Evolutionary conservation across 345 rosid species (phyloP).

Genomic region (Populus tremula): DNA sequence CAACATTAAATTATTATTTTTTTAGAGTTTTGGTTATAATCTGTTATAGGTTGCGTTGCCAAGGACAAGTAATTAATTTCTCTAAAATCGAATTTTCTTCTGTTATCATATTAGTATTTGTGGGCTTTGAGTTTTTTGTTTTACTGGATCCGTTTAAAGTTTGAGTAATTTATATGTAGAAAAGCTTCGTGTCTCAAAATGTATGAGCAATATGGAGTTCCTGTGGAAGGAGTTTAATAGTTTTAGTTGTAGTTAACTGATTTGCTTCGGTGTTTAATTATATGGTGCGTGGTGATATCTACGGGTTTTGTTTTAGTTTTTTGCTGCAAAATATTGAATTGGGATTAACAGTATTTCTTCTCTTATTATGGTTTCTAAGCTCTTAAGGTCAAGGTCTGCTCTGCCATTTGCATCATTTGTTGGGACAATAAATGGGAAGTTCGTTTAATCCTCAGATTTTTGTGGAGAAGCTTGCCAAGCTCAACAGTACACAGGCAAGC

Average conservation of each 20-base stretch:
- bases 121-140: no score
- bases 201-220: neutral
- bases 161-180: no score
- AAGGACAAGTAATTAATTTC: neutral
- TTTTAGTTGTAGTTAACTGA: neutral
- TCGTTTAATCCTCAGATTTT: conserved; percentile 89
- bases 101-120: no score
- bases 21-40: neutral
- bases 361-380: conserved; percentile 26
- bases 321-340: neutral
- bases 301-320: neutral
- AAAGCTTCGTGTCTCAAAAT: no score
- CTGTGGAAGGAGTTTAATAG: neutral
- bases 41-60: neutral
- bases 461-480: conserved; percentile 88
- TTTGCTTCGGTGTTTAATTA: neutral
- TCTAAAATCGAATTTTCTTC: neutral
- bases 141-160: no score
- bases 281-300: neutral
- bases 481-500: conserved; percentile 88
- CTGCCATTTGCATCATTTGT: conserved; percentile 7
- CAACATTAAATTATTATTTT: neutral
- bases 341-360: conserved; percentile 1
- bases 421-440: conserved; percentile 60
- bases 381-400: conserved; percentile 16